These are phyloP conservation scores for Phytophthora sp. DNA, from an alignment of 352 stramenopile species.

Conservation along the genomic window DNA sequence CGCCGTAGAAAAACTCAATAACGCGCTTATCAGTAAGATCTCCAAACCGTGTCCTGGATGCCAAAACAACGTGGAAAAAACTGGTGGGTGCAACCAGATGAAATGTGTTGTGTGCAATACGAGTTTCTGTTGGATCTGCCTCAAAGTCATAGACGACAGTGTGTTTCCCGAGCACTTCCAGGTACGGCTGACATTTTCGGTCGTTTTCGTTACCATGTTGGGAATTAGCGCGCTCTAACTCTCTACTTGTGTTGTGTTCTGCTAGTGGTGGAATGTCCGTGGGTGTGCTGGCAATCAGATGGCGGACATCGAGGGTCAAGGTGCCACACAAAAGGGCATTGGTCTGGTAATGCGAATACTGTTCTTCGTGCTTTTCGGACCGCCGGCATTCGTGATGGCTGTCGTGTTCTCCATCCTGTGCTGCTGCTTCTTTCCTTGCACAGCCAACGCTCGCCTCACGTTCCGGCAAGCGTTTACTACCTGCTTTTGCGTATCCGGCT, in stretches of 20 bases:
- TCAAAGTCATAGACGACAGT: constrained; percentile 78
- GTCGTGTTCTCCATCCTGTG: constrained; percentile 60
- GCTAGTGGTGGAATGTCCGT: constrained; percentile 85
- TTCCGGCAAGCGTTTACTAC: constrained; percentile 68
- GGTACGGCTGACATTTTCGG: constrained; percentile 39
- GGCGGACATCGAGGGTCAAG: constrained; percentile 60
- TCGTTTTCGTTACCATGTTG: neutral
- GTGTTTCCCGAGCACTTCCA: constrained; percentile 90
- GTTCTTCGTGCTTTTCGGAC: constrained; percentile 73
- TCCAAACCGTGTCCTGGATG: constrained; percentile 89
- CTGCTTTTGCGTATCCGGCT: constrained; percentile 67
- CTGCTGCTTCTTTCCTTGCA: constrained; percentile 75
- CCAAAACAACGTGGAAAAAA: constrained; percentile 91
- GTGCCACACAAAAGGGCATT: constrained; percentile 40
- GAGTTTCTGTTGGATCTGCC: constrained; percentile 92
- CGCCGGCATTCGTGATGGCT: constrained; percentile 63
- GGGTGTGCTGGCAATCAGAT: constrained; percentile 80
- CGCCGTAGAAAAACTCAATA: constrained; percentile 88
- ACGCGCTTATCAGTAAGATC: constrained; percentile 76
- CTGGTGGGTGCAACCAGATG: constrained; percentile 92
- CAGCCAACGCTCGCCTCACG: constrained; percentile 40
- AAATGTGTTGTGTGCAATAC: constrained; percentile 83
- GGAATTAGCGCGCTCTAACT: neutral
- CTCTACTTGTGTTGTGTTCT: neutral
- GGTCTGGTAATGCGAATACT: constrained; percentile 45